Conservation (phyloP, 1,284 basidiomycete genomes). For the Cryptococcus jaspeensis region DNA sequence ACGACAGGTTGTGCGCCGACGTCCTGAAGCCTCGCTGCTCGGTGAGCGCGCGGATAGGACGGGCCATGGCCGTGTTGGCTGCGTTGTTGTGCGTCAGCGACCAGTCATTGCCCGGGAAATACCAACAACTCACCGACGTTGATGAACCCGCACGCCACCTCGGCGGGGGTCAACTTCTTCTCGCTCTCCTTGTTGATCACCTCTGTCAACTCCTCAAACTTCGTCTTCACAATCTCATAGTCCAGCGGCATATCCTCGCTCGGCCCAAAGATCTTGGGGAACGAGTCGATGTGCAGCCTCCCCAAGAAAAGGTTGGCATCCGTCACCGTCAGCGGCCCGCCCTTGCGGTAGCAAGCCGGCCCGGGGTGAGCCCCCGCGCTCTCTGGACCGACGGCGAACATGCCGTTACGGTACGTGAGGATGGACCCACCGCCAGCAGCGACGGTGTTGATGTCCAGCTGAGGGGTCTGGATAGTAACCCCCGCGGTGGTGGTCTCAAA, state of each 20-base stretch:
- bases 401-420: constrained; percentile 48
- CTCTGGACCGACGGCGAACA: constrained; percentile 40
- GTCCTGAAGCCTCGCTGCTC: constrained; percentile 42
- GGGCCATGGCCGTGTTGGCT: constrained; percentile 46
- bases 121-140: constrained; percentile 14
- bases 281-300: constrained; percentile 51
- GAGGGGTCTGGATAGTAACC: constrained; percentile 36
- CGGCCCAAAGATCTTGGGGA: constrained; percentile 62
- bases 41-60: constrained; percentile 58
- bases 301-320: constrained; percentile 53
- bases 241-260: constrained; percentile 56
- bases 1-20: constrained; percentile 35
- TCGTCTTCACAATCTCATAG: constrained; percentile 40
- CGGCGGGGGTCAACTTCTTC: constrained; percentile 24
- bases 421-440: constrained; percentile 51
- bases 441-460: constrained; percentile 46
- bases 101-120: too few relatives aligned
- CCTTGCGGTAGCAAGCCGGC: constrained; percentile 15
- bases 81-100: too few relatives aligned
- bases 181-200: constrained; percentile 50
- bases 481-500: constrained; percentile 77
- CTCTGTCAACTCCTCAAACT: constrained; percentile 51
- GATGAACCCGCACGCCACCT: constrained; percentile 44
- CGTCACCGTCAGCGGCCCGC: constrained; percentile 49
- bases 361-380: constrained; percentile 39